Conservation (phyloP, 208 protist genomes). For the Crithidia expoeki region DNA sequence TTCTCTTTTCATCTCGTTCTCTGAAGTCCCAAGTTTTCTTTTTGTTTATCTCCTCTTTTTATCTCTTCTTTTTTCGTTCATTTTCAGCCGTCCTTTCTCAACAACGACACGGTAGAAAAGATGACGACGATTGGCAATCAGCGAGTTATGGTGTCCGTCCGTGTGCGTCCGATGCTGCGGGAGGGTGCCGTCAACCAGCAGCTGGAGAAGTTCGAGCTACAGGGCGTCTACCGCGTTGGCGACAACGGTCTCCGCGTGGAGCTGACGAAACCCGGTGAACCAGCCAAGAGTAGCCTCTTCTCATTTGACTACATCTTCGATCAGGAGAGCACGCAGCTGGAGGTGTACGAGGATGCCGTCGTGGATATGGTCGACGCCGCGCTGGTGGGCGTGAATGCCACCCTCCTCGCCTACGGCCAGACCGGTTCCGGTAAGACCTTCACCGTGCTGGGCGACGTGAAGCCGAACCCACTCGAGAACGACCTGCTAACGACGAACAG, state of each 20-base stretch:
- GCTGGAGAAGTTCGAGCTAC: conserved; percentile 76
- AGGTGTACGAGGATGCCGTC: conserved; percentile 91
- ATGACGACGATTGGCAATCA: conserved; percentile 53
- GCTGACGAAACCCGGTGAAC: conserved; percentile 48
- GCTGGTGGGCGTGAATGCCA: conserved; percentile 80
- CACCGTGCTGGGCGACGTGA: conserved; percentile 78
- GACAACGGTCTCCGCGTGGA: conserved; percentile 73
- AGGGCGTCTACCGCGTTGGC: conserved; percentile 48
- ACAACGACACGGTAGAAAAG: background rate
- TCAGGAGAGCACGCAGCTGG: conserved; percentile 82
- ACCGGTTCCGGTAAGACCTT: conserved; percentile 93
- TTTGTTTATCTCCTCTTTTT: conserved; percentile 2
- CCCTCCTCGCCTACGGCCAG: conserved; percentile 90
- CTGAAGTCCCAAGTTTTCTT: background rate
- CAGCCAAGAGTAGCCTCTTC: conserved; percentile 66
- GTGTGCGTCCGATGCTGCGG: conserved; percentile 78
- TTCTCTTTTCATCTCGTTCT: conserved; percentile 6
- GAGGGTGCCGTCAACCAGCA: conserved; percentile 57
- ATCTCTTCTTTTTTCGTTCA: conserved; percentile 3
- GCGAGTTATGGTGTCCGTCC: conserved; percentile 84
- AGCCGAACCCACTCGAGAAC: conserved; percentile 66
- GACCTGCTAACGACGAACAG: conserved; percentile 77
- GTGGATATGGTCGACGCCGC: conserved; percentile 82
- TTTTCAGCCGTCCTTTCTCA: background rate
- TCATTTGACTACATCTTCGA: conserved; percentile 91